These are phyloP conservation scores for Bacterosira constricta DNA, from an alignment of 108 stramenopile genomes.

Conservation along the genomic window DNA sequence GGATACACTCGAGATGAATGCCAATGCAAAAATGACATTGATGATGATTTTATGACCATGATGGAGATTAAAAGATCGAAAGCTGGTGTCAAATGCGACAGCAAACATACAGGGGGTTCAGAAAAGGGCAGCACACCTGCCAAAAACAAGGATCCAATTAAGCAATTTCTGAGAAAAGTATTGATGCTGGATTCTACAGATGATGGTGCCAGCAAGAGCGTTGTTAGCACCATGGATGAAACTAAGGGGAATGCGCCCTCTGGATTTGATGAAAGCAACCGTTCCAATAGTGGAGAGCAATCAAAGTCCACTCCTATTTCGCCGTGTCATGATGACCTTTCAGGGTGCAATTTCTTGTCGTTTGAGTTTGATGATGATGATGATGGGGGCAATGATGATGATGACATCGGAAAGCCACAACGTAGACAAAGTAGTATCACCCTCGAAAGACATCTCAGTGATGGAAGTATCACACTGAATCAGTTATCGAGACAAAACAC, in stretches of 20 bases:
- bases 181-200: slow-evolving; percentile 1
- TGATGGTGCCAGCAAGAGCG: neutral
- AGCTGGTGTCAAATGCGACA: neutral
- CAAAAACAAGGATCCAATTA: slow-evolving; percentile 7
- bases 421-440: neutral
- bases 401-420: neutral
- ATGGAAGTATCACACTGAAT: neutral
- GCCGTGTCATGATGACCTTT: neutral
- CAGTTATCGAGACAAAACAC: neutral
- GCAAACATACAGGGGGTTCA: slow-evolving; percentile 3
- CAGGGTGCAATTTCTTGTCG: neutral
- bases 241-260: neutral
- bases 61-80: slow-evolving; percentile 6
- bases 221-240: too few species aligned
- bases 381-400: neutral
- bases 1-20: neutral
- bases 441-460: neutral
- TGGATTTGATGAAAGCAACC: neutral
- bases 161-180: neutral
- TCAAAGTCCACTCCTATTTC: neutral
- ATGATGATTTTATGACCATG: slow-evolving; percentile 20
- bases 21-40: slow-evolving; percentile 3
- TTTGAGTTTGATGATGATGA: slow-evolving; percentile 3
- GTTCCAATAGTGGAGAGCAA: neutral
- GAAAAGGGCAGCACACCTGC: neutral